Percentiles rank a stretch among this genome's conserved stretches.
These are phyloP conservation scores for Epichloe gansuensis DNA, from an alignment of 2,329 filamentous ascomycete species.

Conservation along the genomic window DNA sequence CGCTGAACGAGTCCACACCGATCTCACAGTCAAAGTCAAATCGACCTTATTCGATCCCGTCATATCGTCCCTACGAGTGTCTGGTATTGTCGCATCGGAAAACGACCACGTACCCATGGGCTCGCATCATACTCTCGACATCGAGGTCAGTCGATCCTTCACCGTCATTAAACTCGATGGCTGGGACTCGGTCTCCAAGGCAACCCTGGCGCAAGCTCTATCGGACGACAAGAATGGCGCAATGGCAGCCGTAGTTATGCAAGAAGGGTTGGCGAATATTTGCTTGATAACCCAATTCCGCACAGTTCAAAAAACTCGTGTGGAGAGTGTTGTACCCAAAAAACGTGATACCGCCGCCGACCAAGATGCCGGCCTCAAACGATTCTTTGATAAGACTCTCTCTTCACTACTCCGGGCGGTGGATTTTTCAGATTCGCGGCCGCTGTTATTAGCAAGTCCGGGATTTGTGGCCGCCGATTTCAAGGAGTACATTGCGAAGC, in stretches of 20 bases:
- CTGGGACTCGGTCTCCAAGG: slow-evolving; percentile 82
- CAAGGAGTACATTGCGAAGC: slow-evolving; percentile 56
- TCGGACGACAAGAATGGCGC: slow-evolving; percentile 69
- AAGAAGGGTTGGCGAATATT: slow-evolving; percentile 74
- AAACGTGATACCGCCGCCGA: slow-evolving; percentile 53
- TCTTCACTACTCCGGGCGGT: slow-evolving; percentile 65
- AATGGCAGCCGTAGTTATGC: slow-evolving; percentile 84
- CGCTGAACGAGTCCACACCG: slow-evolving; percentile 41
- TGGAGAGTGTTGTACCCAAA: slow-evolving; percentile 55
- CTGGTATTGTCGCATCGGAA: slow-evolving; percentile 39
- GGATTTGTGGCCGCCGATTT: slow-evolving; percentile 79
- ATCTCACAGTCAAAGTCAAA: slow-evolving; percentile 43
- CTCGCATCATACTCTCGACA: slow-evolving; percentile 53
- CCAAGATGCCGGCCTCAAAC: slow-evolving; percentile 55
- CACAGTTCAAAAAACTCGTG: slow-evolving; percentile 50
- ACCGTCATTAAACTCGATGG: slow-evolving; percentile 70
- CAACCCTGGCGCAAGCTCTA: slow-evolving; percentile 66
- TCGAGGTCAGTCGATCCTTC: slow-evolving; percentile 80
- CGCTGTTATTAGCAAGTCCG: slow-evolving; percentile 74
- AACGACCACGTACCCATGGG: slow-evolving; percentile 40
- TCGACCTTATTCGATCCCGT: slow-evolving; percentile 46
- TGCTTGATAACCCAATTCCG: slow-evolving; percentile 72
- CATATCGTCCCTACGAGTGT: slow-evolving; percentile 42
- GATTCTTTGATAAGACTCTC: slow-evolving; percentile 66
- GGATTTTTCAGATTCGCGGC: slow-evolving; percentile 56